A percentile compares a stretch with the other conserved stretches of the same genome.
phyloP scores from a whole-genome alignment of 164 flowering plant species.

The Chimonanthus salicifolius region DNA sequence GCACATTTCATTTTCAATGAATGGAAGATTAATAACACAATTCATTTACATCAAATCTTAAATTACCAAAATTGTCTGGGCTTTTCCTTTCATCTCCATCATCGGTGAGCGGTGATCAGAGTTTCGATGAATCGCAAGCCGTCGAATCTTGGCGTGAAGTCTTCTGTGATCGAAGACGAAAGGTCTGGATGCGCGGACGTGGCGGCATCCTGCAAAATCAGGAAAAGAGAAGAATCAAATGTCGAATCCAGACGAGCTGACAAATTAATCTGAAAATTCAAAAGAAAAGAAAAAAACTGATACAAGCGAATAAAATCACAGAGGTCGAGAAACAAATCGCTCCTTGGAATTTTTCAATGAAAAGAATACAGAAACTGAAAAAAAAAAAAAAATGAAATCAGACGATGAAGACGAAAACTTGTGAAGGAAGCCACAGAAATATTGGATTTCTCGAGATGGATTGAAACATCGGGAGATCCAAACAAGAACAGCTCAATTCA shows the following conservation, averaged over 20 bases:
- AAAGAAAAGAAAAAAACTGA: too few relatives aligned
- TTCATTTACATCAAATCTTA: too few relatives aligned
- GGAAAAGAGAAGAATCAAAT: not conserved
- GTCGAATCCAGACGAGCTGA: too few relatives aligned
- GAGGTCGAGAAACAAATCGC: too few relatives aligned
- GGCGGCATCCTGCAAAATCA: slow-evolving; percentile 3
- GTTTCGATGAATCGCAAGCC: slow-evolving; percentile 49
- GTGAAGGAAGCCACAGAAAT: not conserved
- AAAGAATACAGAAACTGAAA: not conserved
- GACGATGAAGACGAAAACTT: not conserved
- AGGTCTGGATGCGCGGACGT: slow-evolving; percentile 7
- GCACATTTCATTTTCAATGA: too few relatives aligned
- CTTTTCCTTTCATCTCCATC: not conserved
- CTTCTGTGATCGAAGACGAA: slow-evolving; percentile 14
- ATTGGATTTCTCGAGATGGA: too few relatives aligned
- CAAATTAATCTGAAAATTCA: too few relatives aligned
- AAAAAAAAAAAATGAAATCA: not conserved
- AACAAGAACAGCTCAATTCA: not conserved
- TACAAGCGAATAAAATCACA: too few relatives aligned
- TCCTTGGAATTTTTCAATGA: not conserved
- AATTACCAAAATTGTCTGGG: too few relatives aligned
- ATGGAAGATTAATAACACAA: too few relatives aligned
- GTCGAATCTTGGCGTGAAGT: slow-evolving; percentile 35
- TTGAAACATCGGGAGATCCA: not conserved
- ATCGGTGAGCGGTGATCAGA: slow-evolving; percentile 44